Evolutionary conservation across 2,329 filamentous ascomycete genomes (phyloP).

Genomic region (Phyllachora maydis): DNA sequence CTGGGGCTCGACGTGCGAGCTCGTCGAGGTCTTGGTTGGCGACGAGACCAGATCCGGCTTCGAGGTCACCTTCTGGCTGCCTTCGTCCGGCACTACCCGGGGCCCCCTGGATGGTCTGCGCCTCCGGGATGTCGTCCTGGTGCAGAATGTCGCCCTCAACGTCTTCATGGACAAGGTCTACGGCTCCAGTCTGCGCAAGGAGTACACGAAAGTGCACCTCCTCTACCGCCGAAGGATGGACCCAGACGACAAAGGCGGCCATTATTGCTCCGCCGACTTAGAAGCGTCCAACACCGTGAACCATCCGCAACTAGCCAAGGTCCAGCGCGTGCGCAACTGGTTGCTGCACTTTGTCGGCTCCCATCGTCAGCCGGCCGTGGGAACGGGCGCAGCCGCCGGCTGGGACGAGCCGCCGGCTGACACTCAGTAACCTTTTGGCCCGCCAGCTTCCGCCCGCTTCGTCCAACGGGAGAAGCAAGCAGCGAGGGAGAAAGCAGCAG

Average conservation of each 20-base stretch:
- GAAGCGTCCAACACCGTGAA: constrained; percentile 10
- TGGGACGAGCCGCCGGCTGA: constrained; percentile 10
- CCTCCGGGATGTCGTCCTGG: constrained; percentile 55
- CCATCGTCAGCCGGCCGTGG: background rate
- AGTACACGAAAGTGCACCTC: constrained; percentile 48
- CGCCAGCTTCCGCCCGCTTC: too few relatives aligned
- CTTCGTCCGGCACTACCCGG: constrained; percentile 10
- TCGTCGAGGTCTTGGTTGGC: constrained; percentile 62
- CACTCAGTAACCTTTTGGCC: constrained; percentile 5
- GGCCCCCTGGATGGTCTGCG: constrained; percentile 25
- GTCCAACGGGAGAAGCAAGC: too few relatives aligned
- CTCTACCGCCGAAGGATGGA: constrained; percentile 35
- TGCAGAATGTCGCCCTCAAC: constrained; percentile 61
- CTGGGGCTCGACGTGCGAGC: constrained; percentile 37
- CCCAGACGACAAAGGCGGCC: constrained; percentile 27
- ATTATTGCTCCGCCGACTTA: constrained; percentile 33
- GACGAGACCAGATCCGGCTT: constrained; percentile 75
- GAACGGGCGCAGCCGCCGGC: constrained; percentile 1
- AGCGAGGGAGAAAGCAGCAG: too few relatives aligned
- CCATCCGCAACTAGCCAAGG: constrained; percentile 39
- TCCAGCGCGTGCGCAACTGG: constrained; percentile 54
- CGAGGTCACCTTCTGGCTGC: constrained; percentile 67
- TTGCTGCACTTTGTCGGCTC: constrained; percentile 41
- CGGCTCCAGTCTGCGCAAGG: constrained; percentile 58
- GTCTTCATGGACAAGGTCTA: constrained; percentile 62